Conservation (phyloP, 148 eudicot genomes). For the Chenopodium quinoa region DNA sequence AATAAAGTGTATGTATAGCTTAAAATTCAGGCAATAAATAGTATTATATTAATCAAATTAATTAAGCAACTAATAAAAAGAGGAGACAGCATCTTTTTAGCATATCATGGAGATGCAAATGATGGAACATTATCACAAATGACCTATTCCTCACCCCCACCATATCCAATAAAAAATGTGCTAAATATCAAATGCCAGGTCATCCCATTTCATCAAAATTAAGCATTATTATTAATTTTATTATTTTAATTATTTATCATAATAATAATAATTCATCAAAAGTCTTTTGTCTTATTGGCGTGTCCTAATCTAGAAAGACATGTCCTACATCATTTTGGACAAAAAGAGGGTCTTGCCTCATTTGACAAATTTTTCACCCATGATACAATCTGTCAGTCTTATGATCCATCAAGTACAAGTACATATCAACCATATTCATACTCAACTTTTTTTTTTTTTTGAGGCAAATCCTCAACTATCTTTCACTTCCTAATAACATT, state of each 20-base stretch:
- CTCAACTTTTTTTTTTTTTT: no score
- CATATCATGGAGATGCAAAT: constrained; percentile 9
- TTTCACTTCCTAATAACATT: no score
- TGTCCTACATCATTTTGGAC: background rate
- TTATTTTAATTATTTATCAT: background rate
- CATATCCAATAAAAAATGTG: background rate
- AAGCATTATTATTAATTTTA: background rate
- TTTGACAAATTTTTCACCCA: background rate
- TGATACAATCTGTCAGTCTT: background rate
- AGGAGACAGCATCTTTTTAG: constrained; percentile 5
- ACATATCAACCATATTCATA: no score
- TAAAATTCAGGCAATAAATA: background rate
- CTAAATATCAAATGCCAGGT: background rate
- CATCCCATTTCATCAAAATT: background rate
- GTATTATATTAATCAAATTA: background rate
- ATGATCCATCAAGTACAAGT: background rate
- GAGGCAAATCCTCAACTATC: no score
- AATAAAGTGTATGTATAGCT: background rate
- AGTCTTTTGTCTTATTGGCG: background rate
- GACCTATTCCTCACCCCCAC: background rate
- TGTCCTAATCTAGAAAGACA: background rate
- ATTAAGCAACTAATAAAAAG: background rate
- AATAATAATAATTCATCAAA: background rate
- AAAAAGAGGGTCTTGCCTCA: background rate
- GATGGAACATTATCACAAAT: constrained; percentile 14